These are phyloP conservation scores for Chamaenerion angustifolium DNA, from an alignment of 345 rosid species.

Conservation along the genomic window DNA sequence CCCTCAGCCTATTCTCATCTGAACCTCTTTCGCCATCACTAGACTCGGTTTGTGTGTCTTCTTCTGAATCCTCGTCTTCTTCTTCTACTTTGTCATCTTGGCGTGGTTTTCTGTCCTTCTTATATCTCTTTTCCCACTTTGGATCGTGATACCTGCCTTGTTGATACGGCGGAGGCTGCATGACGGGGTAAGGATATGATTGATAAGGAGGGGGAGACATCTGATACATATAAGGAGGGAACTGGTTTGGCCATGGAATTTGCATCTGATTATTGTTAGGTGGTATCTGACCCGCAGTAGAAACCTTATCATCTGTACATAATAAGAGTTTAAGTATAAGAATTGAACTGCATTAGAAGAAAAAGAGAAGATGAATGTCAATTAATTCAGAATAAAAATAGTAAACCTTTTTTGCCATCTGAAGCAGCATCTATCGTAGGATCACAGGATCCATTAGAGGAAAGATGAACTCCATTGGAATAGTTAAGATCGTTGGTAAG, in stretches of 20 bases:
- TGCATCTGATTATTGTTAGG: conserved; percentile 32
- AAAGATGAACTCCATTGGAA: conserved; percentile 15
- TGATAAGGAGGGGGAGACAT: conserved; percentile 48
- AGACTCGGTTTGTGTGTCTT: conserved; percentile 28
- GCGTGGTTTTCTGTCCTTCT: conserved; percentile 25
- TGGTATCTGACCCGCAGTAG: not conserved
- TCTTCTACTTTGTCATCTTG: conserved; percentile 15
- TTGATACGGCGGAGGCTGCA: conserved; percentile 31
- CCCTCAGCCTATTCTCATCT: conserved; percentile 18
- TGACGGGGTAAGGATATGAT: conserved; percentile 53
- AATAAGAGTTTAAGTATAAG: conserved; percentile 2
- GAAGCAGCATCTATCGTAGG: conserved; percentile 22
- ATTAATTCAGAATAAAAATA: not conserved
- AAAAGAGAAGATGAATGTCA: not conserved
- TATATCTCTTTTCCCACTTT: conserved; percentile 2
- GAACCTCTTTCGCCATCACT: conserved; percentile 30
- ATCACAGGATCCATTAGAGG: conserved; percentile 20
- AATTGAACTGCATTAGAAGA: not conserved
- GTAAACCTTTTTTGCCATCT: conserved; percentile 32
- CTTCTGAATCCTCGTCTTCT: conserved; percentile 25
- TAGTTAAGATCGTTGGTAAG: conserved; percentile 39
- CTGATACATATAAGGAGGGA: conserved; percentile 52
- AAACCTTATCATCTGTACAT: conserved; percentile 33
- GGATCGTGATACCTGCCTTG: conserved; percentile 12
- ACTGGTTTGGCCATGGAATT: conserved; percentile 58